Evolutionary conservation across 768 basidiomycete species (phyloP).

Genomic region (Suillus placidus): DNA sequence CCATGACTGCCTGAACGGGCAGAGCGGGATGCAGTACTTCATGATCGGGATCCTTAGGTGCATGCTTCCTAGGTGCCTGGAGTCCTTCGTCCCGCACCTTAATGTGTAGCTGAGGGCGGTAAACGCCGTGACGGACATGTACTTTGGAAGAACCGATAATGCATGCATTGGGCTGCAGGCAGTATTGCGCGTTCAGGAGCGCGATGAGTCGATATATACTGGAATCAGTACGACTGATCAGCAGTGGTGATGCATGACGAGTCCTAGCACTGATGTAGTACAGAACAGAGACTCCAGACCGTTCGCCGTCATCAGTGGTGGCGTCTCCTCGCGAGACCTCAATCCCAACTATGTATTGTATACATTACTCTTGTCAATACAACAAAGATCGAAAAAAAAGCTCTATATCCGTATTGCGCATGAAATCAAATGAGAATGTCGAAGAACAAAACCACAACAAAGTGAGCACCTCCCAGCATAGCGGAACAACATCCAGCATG

Average conservation of each 20-base stretch:
- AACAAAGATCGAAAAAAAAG: conserved; percentile 2
- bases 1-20: not conserved
- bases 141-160: not conserved
- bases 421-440: conserved; percentile 4
- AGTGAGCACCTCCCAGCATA: not conserved
- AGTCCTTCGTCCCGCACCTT: not conserved
- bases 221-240: not conserved
- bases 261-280: not conserved
- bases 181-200: not conserved
- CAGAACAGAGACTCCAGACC: too few relatives aligned
- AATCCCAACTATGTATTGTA: not conserved
- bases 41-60: not conserved
- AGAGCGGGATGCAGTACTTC: not conserved
- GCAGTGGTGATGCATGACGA: not conserved
- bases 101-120: not conserved
- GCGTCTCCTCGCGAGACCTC: not conserved
- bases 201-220: not conserved
- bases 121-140: not conserved
- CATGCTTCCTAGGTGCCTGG: not conserved
- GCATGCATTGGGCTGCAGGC: not conserved
- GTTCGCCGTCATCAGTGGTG: not conserved
- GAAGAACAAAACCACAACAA: conserved; percentile 4
- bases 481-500: too few relatives aligned
- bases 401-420: conserved; percentile 1
- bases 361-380: conserved; percentile 3